Conservation (phyloP, 78 protist genomes). For the Emiliania huxleyi region DNA sequence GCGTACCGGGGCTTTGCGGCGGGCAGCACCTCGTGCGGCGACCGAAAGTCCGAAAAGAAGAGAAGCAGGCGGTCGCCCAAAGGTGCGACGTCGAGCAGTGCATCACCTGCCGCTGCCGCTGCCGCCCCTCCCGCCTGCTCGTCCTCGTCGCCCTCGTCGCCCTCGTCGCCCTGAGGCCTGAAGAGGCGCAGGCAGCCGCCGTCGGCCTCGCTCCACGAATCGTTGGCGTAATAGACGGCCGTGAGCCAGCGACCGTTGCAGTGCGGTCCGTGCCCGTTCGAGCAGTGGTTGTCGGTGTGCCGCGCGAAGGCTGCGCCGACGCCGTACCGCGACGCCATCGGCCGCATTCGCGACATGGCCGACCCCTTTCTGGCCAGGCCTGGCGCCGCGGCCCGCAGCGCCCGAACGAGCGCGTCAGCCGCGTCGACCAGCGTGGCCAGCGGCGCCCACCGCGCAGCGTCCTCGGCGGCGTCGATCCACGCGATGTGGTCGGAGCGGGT, state of each 20-base stretch:
- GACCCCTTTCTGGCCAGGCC: too few relatives aligned
- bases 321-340: background rate
- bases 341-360: background rate
- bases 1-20: background rate
- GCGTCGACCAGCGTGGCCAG: too few relatives aligned
- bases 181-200: conserved; percentile 1
- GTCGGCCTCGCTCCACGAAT: background rate
- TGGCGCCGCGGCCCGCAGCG: too few relatives aligned
- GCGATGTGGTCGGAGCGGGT: background rate
- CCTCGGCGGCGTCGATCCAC: background rate
- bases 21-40: background rate
- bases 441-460: too few relatives aligned
- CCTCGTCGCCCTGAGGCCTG: too few relatives aligned
- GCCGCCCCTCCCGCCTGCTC: background rate
- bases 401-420: too few relatives aligned
- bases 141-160: too few relatives aligned
- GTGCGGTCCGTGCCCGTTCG: background rate
- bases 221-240: background rate
- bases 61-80: background rate
- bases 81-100: background rate
- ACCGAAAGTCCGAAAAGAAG: background rate
- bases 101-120: background rate
- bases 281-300: background rate
- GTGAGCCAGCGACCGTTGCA: background rate
- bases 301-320: background rate